Base-by-base conservation (phyloP, 2,329 filamentous ascomycete species). In the Exophiala alcalophila region DNA sequence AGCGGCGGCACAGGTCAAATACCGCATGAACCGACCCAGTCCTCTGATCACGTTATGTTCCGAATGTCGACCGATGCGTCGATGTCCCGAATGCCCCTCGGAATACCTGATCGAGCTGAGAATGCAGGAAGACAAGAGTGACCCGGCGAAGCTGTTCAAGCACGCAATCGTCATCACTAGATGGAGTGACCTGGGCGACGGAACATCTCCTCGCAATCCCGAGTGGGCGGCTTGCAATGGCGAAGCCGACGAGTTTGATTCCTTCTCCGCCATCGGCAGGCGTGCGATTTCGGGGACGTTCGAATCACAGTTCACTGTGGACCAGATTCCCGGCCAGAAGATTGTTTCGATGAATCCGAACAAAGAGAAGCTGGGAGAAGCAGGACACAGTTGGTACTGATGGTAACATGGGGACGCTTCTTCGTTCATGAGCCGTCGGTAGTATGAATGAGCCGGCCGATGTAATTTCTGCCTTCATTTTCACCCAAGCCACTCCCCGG, bases 61-160 rank as follows among this genome's bases (percentile, higher is more conserved):
- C 2, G 62, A 68, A 11, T 83, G 78, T 57, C 65, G 72, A 5
- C 77, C 78, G 3, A 78, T 80, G 66, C 68, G 78, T 3, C 65
- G 78, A 21, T 83, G 78, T 59, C 76, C 78, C 0, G 71, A 77
- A 39, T 83, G 78, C 58, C 77, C 78, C 1, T 76, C 76, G 0
- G 78, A 83, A 55, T 82, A 82, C 48, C 61, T 82, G 8, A 67
- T 81, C 33, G 78, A 82, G 57, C 58, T 81, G 5, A 78, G 76
- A 48, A 64, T 81, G 45, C 65, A 72, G 2, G 78, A 83, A 59
- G 77, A 81, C 49, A 69, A 63, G 32, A 46, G 29, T 20, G 65
- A 74, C 53, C 58, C 65, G 5, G 49, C 62, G 25, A 55, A 65
- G 8, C 61, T 65, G 3, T 83, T 83, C 61, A 79, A 75, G 53